These are phyloP conservation scores for Cairneyella variabilis DNA, from an alignment of 495 filamentous ascomycete species.

Conservation along the genomic window DNA sequence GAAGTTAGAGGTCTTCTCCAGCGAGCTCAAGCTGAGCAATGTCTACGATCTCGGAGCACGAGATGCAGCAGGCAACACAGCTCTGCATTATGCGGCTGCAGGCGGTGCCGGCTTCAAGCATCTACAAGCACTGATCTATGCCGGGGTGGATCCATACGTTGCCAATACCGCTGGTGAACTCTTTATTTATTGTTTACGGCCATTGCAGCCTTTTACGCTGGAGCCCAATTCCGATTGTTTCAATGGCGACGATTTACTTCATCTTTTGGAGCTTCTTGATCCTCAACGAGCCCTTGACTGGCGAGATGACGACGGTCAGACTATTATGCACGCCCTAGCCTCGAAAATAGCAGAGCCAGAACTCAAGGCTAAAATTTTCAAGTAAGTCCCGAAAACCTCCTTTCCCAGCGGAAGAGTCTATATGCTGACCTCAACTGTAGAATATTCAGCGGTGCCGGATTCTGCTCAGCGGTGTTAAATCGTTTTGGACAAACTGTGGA, in stretches of 20 bases:
- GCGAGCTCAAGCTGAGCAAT: conserved; percentile 6
- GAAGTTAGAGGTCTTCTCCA: conserved; percentile 16
- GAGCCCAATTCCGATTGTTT: conserved; percentile 10
- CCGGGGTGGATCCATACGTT: conserved; percentile 12
- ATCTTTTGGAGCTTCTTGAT: conserved; percentile 10
- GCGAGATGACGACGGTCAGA: conserved; percentile 15
- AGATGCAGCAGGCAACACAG: conserved; percentile 18
- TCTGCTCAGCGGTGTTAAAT: conserved; percentile 6
- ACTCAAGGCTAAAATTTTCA: conserved; percentile 11
- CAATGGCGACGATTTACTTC: conserved; percentile 8
- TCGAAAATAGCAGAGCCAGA: conserved; percentile 10
- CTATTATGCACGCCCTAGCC: conserved; percentile 13
- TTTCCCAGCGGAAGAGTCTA: no score
- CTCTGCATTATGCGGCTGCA: conserved; percentile 19
- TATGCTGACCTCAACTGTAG: neutral
- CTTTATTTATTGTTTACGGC: conserved; percentile 16
- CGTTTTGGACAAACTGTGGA: conserved; percentile 9
- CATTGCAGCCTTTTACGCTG: conserved; percentile 8
- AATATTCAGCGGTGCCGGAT: conserved; percentile 11
- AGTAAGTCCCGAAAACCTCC: conserved; percentile 1
- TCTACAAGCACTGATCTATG: conserved; percentile 9
- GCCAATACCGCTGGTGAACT: conserved; percentile 17
- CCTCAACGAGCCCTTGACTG: neutral
- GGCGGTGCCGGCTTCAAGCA: conserved; percentile 12
- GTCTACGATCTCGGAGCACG: conserved; percentile 11